Percentiles rank a stretch among this genome's conserved stretches.
phyloP scores from a whole-genome alignment of 2,329 filamentous ascomycete species.

The Helotiales sp. region DNA sequence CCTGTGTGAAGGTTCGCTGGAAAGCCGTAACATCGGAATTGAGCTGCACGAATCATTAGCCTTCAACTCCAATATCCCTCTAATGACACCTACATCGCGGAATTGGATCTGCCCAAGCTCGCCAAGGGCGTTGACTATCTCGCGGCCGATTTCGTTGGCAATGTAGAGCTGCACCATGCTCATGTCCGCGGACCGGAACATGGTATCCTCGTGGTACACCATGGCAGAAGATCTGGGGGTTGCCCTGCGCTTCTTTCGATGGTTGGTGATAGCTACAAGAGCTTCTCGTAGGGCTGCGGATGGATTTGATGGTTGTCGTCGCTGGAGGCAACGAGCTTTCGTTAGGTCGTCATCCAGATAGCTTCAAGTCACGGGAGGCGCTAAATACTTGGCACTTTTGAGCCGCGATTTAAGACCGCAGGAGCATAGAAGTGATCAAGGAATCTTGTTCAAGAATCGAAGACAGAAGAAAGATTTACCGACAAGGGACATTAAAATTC shows the following conservation, averaged over 20 bases:
- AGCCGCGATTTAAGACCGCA: not conserved
- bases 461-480: no score
- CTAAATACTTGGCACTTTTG: conserved; percentile 4
- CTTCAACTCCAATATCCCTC: conserved; percentile 8
- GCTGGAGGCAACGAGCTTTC: conserved; percentile 17
- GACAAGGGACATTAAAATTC: no score
- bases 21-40: conserved; percentile 94
- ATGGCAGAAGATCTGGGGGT: conserved; percentile 47
- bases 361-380: not conserved
- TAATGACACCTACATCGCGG: conserved; percentile 71
- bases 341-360: conserved; percentile 14
- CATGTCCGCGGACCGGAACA: conserved; percentile 99
- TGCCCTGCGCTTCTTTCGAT: conserved; percentile 30
- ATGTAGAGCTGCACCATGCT: conserved; percentile 99
- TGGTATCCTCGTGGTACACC: conserved; percentile 79
- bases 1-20: conserved; percentile 95
- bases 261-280: conserved; percentile 27
- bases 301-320: conserved; percentile 11
- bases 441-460: no score
- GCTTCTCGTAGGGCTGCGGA: conserved; percentile 6
- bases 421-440: no score
- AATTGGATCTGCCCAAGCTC: conserved; percentile 98
- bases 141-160: conserved; percentile 96
- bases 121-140: conserved; percentile 94
- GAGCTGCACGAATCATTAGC: conserved; percentile 61